These are phyloP conservation scores for Chaetomidium leptoderma DNA, from an alignment of 495 filamentous ascomycete genomes.

Conservation along the genomic window DNA sequence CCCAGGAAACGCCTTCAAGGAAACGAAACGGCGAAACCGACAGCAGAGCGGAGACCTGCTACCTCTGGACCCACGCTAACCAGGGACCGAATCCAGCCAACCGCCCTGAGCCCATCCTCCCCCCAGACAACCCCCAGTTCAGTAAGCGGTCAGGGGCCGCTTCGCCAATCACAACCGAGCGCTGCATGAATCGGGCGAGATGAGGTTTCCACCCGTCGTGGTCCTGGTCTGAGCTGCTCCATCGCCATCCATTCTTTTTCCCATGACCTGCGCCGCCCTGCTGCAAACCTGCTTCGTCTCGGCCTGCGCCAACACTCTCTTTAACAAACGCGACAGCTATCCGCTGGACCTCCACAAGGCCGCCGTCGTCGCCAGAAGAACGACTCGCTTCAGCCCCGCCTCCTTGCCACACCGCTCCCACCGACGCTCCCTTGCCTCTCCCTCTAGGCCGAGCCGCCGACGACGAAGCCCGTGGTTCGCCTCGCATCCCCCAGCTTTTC, in stretches of 20 bases:
- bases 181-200: constrained; percentile 31
- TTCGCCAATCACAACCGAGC: constrained; percentile 30
- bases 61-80: constrained; percentile 1
- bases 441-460: constrained; percentile 28
- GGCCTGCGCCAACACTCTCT: constrained; percentile 37
- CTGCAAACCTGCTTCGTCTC: constrained; percentile 33
- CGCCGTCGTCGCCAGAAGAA: constrained; percentile 33
- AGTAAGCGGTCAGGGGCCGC: constrained; percentile 22
- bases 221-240: constrained; percentile 23
- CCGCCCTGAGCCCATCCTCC: not conserved
- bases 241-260: constrained; percentile 22
- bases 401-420: constrained; percentile 23
- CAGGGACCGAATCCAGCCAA: constrained; percentile 4
- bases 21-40: constrained; percentile 11
- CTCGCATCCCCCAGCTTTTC: constrained; percentile 22
- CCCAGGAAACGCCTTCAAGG: not conserved
- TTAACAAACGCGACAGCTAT: constrained; percentile 30
- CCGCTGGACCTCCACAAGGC: constrained; percentile 33
- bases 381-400: constrained; percentile 24
- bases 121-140: constrained; percentile 17
- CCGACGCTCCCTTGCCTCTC: constrained; percentile 18
- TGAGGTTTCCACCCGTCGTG: constrained; percentile 35
- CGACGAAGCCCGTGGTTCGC: constrained; percentile 23
- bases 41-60: not conserved
- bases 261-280: constrained; percentile 36